Conservation (phyloP, 148 eudicot genomes). For the Persicaria tinctoria region DNA sequence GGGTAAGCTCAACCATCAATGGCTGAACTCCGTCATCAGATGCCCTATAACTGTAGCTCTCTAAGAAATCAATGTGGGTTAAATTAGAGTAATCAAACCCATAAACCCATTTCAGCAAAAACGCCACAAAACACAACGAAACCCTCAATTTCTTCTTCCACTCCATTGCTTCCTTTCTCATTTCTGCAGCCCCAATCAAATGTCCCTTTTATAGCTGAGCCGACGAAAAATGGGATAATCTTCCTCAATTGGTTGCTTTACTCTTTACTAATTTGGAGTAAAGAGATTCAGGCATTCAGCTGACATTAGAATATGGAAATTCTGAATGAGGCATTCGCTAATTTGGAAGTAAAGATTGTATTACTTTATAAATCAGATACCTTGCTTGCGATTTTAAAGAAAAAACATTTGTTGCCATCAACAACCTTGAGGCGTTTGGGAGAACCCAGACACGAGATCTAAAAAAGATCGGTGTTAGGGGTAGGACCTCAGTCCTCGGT, state of each 20-base stretch:
- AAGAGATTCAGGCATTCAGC: neutral
- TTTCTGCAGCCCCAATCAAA: neutral
- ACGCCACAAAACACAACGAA: conserved; percentile 29
- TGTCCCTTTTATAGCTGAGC: neutral
- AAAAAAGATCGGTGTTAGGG: neutral
- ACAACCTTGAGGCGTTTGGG: neutral
- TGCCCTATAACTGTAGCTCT: conserved; percentile 41
- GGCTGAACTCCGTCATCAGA: conserved; percentile 28
- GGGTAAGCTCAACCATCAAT: conserved; percentile 68
- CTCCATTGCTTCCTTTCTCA: conserved; percentile 6
- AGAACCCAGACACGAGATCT: neutral
- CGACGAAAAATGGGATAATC: neutral
- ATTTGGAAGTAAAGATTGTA: neutral
- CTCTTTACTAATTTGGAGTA: neutral
- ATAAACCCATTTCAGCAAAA: conserved; percentile 22
- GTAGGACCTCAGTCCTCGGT: too few species aligned
- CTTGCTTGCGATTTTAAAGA: neutral
- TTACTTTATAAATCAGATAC: neutral
- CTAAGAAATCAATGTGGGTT: conserved; percentile 35
- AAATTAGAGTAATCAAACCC: conserved; percentile 40
- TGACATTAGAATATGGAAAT: neutral
- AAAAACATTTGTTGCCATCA: neutral
- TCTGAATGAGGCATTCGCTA: neutral
- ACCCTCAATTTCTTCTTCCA: conserved; percentile 18
- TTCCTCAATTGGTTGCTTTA: neutral